Base-by-base conservation (phyloP, 2,329 filamentous ascomycete species). In the Ophiostoma fasciatum region DNA sequence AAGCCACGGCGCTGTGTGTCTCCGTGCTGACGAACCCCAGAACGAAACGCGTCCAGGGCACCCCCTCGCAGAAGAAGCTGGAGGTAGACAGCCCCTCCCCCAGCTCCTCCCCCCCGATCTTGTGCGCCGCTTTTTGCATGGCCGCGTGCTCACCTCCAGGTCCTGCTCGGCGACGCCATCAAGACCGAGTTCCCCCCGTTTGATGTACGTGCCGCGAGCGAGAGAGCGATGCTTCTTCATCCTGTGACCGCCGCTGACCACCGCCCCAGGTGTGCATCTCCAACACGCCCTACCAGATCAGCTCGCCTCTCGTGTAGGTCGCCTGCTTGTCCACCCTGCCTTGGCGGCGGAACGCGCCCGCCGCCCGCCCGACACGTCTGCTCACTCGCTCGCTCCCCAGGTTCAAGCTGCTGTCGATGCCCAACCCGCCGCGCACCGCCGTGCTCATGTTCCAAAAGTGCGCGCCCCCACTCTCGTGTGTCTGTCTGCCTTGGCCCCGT, bases 41-140 rank as follows among this genome's bases (percentile, higher is more conserved):
- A 44, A 85, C 78, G 22, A 87, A 92, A 60, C 80, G 88, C 50
- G 87, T 96, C 8, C 87, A 94, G 58, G 87, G 84, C 15, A 92
- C 78, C 29, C 83, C 87, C 0, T 71, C 79, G 47, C 78, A 82
- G 53, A 85, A 83, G 55, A 76, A 83, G 45, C 63, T 98, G 26
- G 85, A 94, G 48, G 76, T 96, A 26, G 63, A 38, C 5, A 9
- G 15, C 14, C 4, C 6, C 19, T 15, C 18, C 10, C 4, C 7
- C n/a, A 31, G 13, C 10, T 14, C 8, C 25, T 3, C 6, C 27
- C 17, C 13, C 2, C n/a, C n/a, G n/a, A n/a, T n/a, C n/a, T n/a
- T n/a, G n/a, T n/a, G n/a, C n/a, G n/a, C n/a, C n/a, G n/a, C n/a
- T n/a, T n/a, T n/a, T n/a, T n/a, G n/a, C n/a, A n/a, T n/a, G n/a